Evolutionary conservation across 306 rosid species (phyloP), one percentile per base, ranked within the genome.

Genomic region (Amphicarpaea edgeworthii): DNA sequence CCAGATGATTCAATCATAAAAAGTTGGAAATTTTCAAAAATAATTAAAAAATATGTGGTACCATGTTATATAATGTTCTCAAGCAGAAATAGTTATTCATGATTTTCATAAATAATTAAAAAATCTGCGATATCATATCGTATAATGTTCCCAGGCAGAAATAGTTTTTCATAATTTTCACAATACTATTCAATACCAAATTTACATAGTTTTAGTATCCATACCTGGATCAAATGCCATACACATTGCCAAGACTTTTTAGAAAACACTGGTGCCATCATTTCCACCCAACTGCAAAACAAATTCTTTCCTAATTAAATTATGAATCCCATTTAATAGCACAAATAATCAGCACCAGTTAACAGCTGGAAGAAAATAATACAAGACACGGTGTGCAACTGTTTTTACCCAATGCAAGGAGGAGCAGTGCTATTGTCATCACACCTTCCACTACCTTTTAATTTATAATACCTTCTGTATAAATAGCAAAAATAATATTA

Each of bases 201-300:
- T 76, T 79, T 42, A 53, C 24, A 28, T 17, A 17, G 59, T n/a
- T 78, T 50, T 68, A 26, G 50, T 70, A 10, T 64, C 26, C n/a
- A 24, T 85, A 94, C 98, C 94, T 94, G 98, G 75, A 91, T 85
- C 89, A 94, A 87, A 82, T 90, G 87, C 98, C 98, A 94, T 32
- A 84, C 93, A 51, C 98, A 94, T 80, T 41, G 83, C 98, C 98
- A 94, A 53, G 96, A 87, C 14, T 71, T 84, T 73, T 80, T 89
- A 45, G 98, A 86, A 77, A 94, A 91, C 81, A 94, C 98, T 1
- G 98, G 98, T 42, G 97, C 98, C 98, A 94, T 94, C 96, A 91
- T 91, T 88, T 94, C 98, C 82, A 94, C 98, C 97, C 97, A 94
- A 69, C 98, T 94, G 87, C 58, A 66, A 80, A 66, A 72, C 24